Evolutionary conservation across 192 early-diverging fungal genomes (phyloP).

Genomic region (Gaertneriomyces semiglobifer): DNA sequence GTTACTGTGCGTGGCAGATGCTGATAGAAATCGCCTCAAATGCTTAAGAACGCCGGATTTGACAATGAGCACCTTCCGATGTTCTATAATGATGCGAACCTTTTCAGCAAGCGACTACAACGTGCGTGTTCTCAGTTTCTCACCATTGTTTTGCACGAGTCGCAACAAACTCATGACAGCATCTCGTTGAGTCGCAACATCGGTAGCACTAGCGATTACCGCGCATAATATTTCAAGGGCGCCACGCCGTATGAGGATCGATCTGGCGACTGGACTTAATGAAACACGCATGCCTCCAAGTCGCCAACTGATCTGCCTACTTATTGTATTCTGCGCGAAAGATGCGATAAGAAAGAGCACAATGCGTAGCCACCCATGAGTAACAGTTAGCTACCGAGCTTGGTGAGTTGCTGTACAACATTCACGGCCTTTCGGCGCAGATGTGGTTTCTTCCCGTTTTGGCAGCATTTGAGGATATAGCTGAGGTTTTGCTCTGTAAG

Average conservation of each 20-base stretch:
- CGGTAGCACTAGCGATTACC: conserved; percentile 47
- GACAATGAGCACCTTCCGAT: conserved; percentile 56
- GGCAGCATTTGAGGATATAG: conserved; percentile 54
- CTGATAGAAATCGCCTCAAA: conserved; percentile 53
- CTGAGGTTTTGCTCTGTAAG: conserved; percentile 51
- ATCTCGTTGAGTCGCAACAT: conserved; percentile 58
- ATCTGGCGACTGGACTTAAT: conserved; percentile 39
- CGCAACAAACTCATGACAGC: conserved; percentile 69
- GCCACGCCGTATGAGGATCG: conserved; percentile 54
- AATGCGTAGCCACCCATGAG: too few species aligned
- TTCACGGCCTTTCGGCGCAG: conserved; percentile 56
- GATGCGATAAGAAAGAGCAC: too few species aligned
- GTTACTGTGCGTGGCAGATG: conserved; percentile 55
- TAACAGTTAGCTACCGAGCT: conserved; percentile 50
- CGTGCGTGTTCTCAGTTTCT: background rate
- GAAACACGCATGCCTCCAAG: too few species aligned
- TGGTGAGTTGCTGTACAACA: conserved; percentile 64
- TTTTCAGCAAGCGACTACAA: conserved; percentile 10
- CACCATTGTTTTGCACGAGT: conserved; percentile 60
- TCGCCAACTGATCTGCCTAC: too few species aligned
- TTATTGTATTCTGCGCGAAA: too few species aligned
- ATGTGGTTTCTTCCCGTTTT: conserved; percentile 39
- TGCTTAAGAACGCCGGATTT: conserved; percentile 60
- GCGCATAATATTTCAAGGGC: conserved; percentile 57
- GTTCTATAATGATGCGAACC: conserved; percentile 39